Evolutionary conservation across 352 stramenopile species (phyloP), one percentile per base, ranked within the genome.

Genomic region (Pythium chondricola): DNA sequence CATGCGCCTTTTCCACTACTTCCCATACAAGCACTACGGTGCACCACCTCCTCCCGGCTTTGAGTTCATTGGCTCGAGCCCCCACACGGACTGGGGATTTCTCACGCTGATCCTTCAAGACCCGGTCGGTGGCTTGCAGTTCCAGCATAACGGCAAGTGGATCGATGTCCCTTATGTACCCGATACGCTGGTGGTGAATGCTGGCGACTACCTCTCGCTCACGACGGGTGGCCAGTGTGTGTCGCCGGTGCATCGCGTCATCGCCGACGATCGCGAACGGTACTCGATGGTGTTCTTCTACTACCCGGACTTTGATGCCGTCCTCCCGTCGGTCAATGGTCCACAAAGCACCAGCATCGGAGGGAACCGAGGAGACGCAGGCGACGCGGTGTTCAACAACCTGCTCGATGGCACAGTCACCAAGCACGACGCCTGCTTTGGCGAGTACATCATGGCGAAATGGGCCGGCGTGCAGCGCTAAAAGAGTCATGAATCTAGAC

Each of bases 261-360:
- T 91, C 20, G 74, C 70, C 3, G 69, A 86, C 50, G 75, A 83
- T 37, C 65, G 67, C 31, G 78, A 92, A 48, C 78, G 81, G 35
- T 84, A 81, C 63, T 92, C 81, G 41, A 81, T 88, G 53, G 78
- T 89, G 33, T 88, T 88, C 51, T 92, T 92, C 62, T 92, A 87
- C 64, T 89, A 92, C 44, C 81, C 81, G 11, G 72, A 84, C 69
- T 90, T 85, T 48, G 74, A 83, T 37, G 76, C 75, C 9, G 71
- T 80, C 24, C 83, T 90, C 38, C 78, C 78, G 17, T 56, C 58
- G 3, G 53, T 77, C 0, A 33, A 17, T 29, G 30, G 22, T 39
- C 46, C 25, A 51, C 58, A 14, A 43, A 46, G 50, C 16, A 52
- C 67, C 33, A 68, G 70, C 29, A 83, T 83, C 37, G 72, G 63